Evolutionary conservation across 2,329 filamentous ascomycete species (phyloP), one percentile per base, ranked within the genome.

Genomic region (Leptodontidium sp.): DNA sequence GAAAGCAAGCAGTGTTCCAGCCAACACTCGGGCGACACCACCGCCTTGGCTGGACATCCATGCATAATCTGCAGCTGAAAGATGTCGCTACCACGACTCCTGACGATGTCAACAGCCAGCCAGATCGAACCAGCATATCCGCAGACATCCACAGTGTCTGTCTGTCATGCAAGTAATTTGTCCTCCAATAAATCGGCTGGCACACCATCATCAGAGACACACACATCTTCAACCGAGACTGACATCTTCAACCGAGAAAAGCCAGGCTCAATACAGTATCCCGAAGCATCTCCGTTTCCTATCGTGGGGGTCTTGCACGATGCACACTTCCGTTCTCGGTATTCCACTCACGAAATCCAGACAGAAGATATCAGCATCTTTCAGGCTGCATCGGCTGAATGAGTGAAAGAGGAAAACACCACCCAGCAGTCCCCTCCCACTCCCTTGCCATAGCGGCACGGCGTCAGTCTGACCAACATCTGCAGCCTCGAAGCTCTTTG

Each of bases 11-110:
- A 6, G 53, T 58, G 53, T 35, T 40, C 17, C 6, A n/a, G 24
- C n/a, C 32, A 58, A 45, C 38, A 47, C 17, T 12, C 29, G 38
- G 45, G 40, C 29, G 43, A 50, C 40, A 64, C 49, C 61, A 38
- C 49, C 61, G 38, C 24, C 49, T 52, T 58, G 53, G 53, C 53
- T 40, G 15, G n/a, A 21, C 12, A 38, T 58, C 61, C 61, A 35
- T 64, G 61, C 61, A n/a, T 26, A 35, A 58, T 24, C 32, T 35
- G 17, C 11, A 58, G 53, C 17, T 55, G 52, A 55, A 55, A 35
- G 26, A 35, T 17, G 14, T 38, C 29, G 52, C 52, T 35, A 21
- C 12, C 11, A 15, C 29, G 3, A 32, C 29, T 32, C 29, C 6
- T 32, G 15, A 38, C 32, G 53, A 57, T 38, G 29, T 35, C 35